A percentile compares a stretch with the other conserved stretches of the same genome.
Evolutionary conservation across 345 rosid genomes (phyloP).

Genomic region (Bruguiera sexangula): DNA sequence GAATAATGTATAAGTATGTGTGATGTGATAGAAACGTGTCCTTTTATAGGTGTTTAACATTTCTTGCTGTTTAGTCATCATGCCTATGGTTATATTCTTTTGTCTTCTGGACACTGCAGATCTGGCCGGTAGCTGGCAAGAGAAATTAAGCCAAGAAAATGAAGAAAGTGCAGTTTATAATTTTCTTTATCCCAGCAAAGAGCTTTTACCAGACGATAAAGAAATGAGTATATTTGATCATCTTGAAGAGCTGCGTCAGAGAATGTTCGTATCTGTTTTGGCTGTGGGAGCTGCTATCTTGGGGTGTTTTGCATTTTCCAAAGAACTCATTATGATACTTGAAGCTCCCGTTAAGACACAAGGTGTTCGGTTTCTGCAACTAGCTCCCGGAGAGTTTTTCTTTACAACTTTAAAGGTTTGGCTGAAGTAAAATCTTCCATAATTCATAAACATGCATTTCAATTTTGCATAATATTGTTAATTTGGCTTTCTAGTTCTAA

Average conservation of each 20-base stretch:
- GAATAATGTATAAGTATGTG: neutral
- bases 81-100: neutral
- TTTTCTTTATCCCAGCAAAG: slow-evolving; percentile 83
- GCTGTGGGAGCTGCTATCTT: slow-evolving; percentile 89
- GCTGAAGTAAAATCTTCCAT: slow-evolving; percentile 1
- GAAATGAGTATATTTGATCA: slow-evolving; percentile 98
- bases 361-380: slow-evolving; percentile 90
- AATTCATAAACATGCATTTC: slow-evolving; percentile 1
- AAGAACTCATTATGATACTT: slow-evolving; percentile 76
- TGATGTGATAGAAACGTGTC: neutral
- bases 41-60: neutral
- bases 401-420: slow-evolving; percentile 90
- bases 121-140: slow-evolving; percentile 29
- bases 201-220: slow-evolving; percentile 89
- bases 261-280: slow-evolving; percentile 81
- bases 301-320: slow-evolving; percentile 93
- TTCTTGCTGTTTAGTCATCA: neutral
- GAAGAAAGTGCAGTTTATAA: slow-evolving; percentile 51
- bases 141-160: slow-evolving; percentile 36
- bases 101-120: slow-evolving; percentile 27
- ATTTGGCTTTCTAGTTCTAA: neutral
- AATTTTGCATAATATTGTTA: neutral
- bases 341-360: slow-evolving; percentile 96
- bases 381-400: slow-evolving; percentile 98
- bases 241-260: slow-evolving; percentile 88